Evolutionary conservation across 495 filamentous ascomycete species (phyloP), one percentile per base, ranked within the genome.

Genomic region (Bathelium albidoporum): DNA sequence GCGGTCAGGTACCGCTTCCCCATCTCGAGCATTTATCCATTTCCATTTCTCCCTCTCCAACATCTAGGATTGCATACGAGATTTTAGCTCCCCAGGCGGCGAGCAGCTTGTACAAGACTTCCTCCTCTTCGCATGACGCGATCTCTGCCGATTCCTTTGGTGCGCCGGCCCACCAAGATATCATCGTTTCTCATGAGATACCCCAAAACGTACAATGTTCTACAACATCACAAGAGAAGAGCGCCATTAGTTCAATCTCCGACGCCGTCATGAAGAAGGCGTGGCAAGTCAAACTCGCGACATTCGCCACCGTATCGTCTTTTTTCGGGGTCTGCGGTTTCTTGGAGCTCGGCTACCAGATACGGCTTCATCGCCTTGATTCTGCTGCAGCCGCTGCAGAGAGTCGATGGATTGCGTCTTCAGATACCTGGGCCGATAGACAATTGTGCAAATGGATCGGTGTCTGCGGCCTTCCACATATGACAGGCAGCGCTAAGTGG

Each of bases 391-490:
- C 79, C 43, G 73, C 79, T 64, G 83, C 88, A 65, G 87, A 92
- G 73, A 69, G 72, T 55, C 72, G 70, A 69, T 94, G 88, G 89
- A 83, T 94, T 34, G 83, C 85, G 20, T 85, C 81, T 4, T 89
- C 87, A 9, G 80, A 80, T 29, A 84, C 83, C 61, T 91, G 86
- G 86, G 64, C 87, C 55, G 88, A 92, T 70, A 81, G 87, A 65
- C 87, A 89, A 66, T 76, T 83, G 18, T 92, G 89, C 68, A 84
- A 84, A 44, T 91, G 86, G 83, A 70, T 91, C 31, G 77, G 86
- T 44, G 69, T 90, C 29, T 92, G 89, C 65, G 89, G 89, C 31
- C 70, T 85, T 7, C 73, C 83, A 11, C 88, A 91, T 73, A 74
- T 85, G 24, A 76, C 49, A 26, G 9, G 29, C 75, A 44, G 77